Base-by-base conservation (phyloP, 2,329 filamentous ascomycete genomes). In the Fusarium redolens region DNA sequence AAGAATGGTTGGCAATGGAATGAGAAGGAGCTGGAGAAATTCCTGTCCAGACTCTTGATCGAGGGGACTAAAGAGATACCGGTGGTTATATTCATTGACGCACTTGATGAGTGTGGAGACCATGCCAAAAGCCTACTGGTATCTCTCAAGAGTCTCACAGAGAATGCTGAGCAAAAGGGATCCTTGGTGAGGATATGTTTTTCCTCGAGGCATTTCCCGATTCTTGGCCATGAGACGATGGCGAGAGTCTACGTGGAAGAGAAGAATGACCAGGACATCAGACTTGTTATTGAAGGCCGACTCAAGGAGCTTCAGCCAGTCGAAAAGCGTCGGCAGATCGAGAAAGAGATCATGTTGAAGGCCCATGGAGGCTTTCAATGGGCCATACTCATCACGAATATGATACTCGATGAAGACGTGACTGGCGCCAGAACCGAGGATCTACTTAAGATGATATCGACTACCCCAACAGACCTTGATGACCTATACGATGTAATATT, bases 291-390 rank as follows among this genome's bases (percentile, higher is more conserved):
- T 4, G 20, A 22, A 9, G 12, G 7, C 5, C 31, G 14, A 3
- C n/a, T 64, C 0, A 22, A 31, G 1, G 20, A 33, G 0, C 1
- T 64, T 5, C 3, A 15, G 0, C 25, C 38, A 0, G 2, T 7
- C 4, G 20, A 28, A 4, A 61, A 13, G 2, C 8, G 55, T 5
- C 17, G 28, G 4, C 4, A 30, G 7, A 51, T 64, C 9, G 38
- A 64, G 4, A 28, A 30, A 2, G 38, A 45, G 4, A 33, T 64
- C 0, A 3, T 44, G 0, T 18, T 22, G 10, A 51, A 51, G 9
- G 56, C 61, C 0, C 44, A 51, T 3, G 56, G 61, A 4, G 45
- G 45, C 1, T 61, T 61, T 2, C 56, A 61, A 15, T 64, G 55
- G 61, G 44, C 44, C 1, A 64, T 64, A 4, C 25, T 64, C 3